phyloP scores from a whole-genome alignment of 768 basidiomycete genomes.

The Cystobasidium onofrii region DNA sequence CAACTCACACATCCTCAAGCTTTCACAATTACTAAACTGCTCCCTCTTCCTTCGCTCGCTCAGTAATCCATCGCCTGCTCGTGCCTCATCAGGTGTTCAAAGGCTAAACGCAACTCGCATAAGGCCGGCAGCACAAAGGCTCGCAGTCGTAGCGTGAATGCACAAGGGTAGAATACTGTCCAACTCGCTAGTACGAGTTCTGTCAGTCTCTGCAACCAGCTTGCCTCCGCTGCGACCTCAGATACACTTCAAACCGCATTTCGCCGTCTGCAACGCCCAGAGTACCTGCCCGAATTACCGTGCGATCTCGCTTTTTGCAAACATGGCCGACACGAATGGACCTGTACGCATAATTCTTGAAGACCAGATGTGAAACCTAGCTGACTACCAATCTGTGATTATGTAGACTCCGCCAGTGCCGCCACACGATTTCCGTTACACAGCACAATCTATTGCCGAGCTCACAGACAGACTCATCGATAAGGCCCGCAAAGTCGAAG shows the following conservation, averaged over 20 bases:
- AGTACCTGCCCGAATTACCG: background rate
- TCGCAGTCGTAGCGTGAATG: background rate
- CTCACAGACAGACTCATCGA: background rate
- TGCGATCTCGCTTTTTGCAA: background rate
- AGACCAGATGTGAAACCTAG: background rate
- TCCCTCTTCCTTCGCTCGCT: no score
- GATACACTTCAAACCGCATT: background rate
- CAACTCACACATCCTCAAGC: no score
- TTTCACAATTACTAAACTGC: no score
- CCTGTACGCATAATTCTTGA: background rate
- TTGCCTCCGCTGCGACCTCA: background rate
- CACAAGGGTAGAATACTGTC: background rate
- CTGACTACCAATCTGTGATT: background rate
- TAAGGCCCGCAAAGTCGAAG: background rate
- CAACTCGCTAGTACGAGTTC: background rate
- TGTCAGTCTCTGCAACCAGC: conserved; percentile 1
- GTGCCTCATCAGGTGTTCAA: no score
- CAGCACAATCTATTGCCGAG: background rate
- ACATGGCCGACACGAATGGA: background rate
- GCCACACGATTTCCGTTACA: conserved; percentile 13
- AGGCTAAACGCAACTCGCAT: background rate
- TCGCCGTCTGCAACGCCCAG: background rate
- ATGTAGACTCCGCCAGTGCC: conserved; percentile 1
- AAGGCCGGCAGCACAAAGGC: background rate
- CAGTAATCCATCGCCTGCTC: no score